Evolutionary conservation across 441 rosid genomes (phyloP).

Genomic region (Populus tomentosa): DNA sequence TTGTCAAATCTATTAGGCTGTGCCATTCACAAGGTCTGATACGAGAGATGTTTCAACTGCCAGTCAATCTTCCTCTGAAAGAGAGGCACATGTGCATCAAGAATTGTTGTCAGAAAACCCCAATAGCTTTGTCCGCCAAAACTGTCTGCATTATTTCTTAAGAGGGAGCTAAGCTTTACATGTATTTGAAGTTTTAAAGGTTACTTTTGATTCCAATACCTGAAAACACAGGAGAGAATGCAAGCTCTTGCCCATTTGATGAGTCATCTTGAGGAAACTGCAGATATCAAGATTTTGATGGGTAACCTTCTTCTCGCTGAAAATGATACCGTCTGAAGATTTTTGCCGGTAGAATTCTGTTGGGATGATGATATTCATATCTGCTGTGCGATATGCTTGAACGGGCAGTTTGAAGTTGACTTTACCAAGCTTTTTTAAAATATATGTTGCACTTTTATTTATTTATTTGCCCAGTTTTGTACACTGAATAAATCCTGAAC

Average conservation of each 20-base stretch:
- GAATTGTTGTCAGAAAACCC: slow-evolving; percentile 16
- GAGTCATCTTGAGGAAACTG: neutral
- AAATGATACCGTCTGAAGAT: neutral
- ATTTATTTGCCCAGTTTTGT: slow-evolving; percentile 1
- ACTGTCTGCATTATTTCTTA: slow-evolving; percentile 15
- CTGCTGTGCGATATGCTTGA: neutral
- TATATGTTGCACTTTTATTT: neutral
- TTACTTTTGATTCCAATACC: neutral
- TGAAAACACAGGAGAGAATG: neutral
- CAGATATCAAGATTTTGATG: neutral
- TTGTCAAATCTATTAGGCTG: slow-evolving; percentile 15
- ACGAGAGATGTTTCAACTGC: slow-evolving; percentile 10
- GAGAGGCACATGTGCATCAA: slow-evolving; percentile 7
- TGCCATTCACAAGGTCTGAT: slow-evolving; percentile 7
- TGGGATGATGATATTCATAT: neutral
- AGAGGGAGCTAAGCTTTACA: slow-evolving; percentile 18
- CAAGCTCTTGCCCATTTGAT: neutral
- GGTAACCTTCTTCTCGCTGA: neutral
- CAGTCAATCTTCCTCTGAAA: slow-evolving; percentile 15
- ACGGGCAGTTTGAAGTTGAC: neutral
- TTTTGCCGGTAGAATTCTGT: neutral
- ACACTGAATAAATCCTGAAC: neutral
- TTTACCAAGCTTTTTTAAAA: neutral
- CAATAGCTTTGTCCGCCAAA: slow-evolving; percentile 3
- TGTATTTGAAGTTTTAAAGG: neutral